Evolutionary conservation across 345 rosid species (phyloP).

Genomic region (Lepidium africanum): DNA sequence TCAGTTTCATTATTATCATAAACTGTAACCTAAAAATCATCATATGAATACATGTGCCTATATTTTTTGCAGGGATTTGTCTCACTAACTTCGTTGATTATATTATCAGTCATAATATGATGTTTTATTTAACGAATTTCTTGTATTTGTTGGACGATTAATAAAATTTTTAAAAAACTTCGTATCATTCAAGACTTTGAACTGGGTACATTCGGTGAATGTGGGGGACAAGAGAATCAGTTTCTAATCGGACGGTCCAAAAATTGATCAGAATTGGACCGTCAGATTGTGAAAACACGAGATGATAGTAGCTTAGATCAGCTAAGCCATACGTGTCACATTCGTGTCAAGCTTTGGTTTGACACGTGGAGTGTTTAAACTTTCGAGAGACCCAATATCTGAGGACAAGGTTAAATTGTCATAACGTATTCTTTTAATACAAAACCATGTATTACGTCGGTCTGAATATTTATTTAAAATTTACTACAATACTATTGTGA

Average conservation of each 20-base stretch:
- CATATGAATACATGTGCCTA: slow-evolving; percentile 17
- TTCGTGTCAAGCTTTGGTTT: neutral
- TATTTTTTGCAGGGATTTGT: slow-evolving; percentile 6
- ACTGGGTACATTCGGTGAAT: neutral
- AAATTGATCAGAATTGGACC: neutral
- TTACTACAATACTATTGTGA: too few species aligned
- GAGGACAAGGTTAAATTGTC: neutral
- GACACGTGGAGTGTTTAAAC: slow-evolving; percentile 36
- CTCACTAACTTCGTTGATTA: neutral
- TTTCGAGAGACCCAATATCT: neutral
- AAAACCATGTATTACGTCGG: neutral
- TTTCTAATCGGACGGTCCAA: neutral
- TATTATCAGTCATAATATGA: too few species aligned
- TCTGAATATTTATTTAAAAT: neutral
- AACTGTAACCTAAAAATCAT: neutral
- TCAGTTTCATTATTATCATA: neutral
- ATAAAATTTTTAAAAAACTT: too few species aligned
- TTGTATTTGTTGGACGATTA: too few species aligned
- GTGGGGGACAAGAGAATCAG: neutral
- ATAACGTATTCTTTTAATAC: neutral
- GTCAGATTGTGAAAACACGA: neutral
- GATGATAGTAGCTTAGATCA: neutral
- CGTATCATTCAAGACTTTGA: too few species aligned
- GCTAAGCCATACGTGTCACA: slow-evolving; percentile 4
- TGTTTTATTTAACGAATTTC: too few species aligned